Percentiles rank a stretch among this genome's conserved stretches.
Conservation (phyloP, 257 asterid species). For the Ballota nigra region DNA sequence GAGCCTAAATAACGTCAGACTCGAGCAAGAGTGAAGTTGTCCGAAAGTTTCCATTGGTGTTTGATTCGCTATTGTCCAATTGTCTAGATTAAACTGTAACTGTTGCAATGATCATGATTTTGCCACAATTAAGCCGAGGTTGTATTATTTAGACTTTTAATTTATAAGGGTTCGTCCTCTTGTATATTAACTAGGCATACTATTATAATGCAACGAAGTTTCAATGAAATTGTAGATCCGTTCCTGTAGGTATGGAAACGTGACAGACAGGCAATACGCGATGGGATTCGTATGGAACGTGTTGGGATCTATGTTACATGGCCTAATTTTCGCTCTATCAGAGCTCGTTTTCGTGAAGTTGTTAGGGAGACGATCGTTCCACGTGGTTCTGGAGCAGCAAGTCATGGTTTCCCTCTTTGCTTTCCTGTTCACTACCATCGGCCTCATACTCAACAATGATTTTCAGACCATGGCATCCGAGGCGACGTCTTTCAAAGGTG, state of each 20-base stretch:
- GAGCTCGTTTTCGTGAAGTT: conserved; percentile 62
- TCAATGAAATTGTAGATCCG: not conserved
- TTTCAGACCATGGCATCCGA: conserved; percentile 60
- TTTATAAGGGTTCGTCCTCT: not conserved
- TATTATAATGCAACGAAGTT: too few species aligned
- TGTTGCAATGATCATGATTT: not conserved
- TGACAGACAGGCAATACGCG: conserved; percentile 45
- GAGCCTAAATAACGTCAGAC: too few species aligned
- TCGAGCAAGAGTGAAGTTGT: too few species aligned
- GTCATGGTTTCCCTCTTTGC: conserved; percentile 80
- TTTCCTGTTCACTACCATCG: conserved; percentile 70
- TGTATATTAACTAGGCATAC: not conserved
- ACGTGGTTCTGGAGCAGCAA: conserved; percentile 89
- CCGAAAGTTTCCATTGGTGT: too few species aligned
- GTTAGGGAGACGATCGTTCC: conserved; percentile 76
- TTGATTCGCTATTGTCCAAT: too few species aligned
- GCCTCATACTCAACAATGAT: conserved; percentile 51
- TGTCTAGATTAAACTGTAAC: too few species aligned
- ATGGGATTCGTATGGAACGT: conserved; percentile 81
- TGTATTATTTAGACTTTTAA: not conserved
- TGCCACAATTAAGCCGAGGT: not conserved
- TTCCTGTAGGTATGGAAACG: conserved; percentile 37
- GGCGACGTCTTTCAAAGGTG: conserved; percentile 61
- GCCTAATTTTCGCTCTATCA: conserved; percentile 83
- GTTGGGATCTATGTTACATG: conserved; percentile 77